Evolutionary conservation across 2,329 filamentous ascomycete genomes (phyloP).

Genomic region (Pyricularia sp.): DNA sequence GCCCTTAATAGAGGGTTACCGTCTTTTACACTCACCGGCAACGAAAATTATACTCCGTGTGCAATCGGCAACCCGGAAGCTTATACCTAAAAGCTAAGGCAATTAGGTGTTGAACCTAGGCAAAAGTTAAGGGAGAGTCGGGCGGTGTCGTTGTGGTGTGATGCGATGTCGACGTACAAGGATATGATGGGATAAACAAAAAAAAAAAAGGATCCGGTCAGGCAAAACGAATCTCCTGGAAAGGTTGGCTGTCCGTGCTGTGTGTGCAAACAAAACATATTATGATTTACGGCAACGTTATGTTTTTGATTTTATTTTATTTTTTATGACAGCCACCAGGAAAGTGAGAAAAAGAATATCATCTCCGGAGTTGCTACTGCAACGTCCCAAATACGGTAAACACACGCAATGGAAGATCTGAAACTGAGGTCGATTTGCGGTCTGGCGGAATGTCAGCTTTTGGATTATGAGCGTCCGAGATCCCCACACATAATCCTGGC

Average conservation of each 20-base stretch:
- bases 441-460: neutral
- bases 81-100: neutral
- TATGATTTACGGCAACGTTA: too few relatives aligned
- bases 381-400: neutral
- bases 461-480: neutral
- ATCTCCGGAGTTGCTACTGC: neutral
- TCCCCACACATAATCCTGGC: neutral
- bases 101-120: neutral
- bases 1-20: neutral
- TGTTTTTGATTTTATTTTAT: too few relatives aligned
- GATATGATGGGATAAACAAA: neutral
- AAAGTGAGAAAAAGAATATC: neutral
- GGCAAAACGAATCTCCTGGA: too few relatives aligned
- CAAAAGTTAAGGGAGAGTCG: too few relatives aligned
- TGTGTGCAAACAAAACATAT: too few relatives aligned
- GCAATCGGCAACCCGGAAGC: neutral
- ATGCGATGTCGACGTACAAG: neutral
- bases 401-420: neutral
- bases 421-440: neutral
- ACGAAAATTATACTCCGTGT: neutral
- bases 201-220: too few relatives aligned
- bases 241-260: too few relatives aligned
- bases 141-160: neutral
- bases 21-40: neutral
- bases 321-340: neutral